A percentile compares a stretch with the other conserved stretches of the same genome.
phyloP scores from a whole-genome alignment of 2,329 filamentous ascomycete genomes.

The Drechmeria coniospora region DNA sequence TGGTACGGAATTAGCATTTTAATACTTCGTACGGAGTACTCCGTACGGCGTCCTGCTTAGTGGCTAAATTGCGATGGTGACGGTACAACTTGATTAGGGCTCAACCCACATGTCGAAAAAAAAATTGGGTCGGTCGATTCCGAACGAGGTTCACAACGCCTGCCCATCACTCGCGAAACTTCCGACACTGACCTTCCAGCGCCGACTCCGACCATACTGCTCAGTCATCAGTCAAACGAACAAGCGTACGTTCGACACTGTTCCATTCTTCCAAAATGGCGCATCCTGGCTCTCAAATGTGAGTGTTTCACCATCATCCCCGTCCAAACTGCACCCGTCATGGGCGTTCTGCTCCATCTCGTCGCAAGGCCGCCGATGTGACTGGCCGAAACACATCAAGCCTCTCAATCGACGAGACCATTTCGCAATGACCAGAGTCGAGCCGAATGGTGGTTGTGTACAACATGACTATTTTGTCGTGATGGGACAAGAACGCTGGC shows the following conservation, averaged over 20 bases:
- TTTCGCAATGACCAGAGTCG: too few relatives aligned
- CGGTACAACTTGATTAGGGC: slow-evolving; percentile 14
- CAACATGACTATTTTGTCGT: too few relatives aligned
- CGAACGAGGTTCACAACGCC: slow-evolving; percentile 2
- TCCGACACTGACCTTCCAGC: slow-evolving; percentile 3
- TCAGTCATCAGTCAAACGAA: neutral
- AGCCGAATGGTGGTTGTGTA: too few relatives aligned
- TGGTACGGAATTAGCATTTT: too few relatives aligned
- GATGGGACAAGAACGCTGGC: neutral
- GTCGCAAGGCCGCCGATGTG: too few relatives aligned
- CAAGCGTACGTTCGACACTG: slow-evolving; percentile 8
- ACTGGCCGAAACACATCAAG: too few relatives aligned
- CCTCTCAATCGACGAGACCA: too few relatives aligned
- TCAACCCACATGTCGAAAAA: slow-evolving; percentile 16
- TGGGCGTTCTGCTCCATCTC: too few relatives aligned
- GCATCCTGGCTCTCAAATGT: slow-evolving; percentile 47
- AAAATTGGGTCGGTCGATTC: slow-evolving; percentile 6
- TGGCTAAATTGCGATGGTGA: too few relatives aligned
- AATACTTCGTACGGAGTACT: too few relatives aligned
- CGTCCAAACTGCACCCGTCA: neutral
- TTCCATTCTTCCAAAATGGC: slow-evolving; percentile 35
- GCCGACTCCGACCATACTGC: slow-evolving; percentile 1
- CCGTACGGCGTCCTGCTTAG: neutral
- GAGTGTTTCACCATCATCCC: slow-evolving; percentile 18
- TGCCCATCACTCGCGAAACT: slow-evolving; percentile 5